Percentiles rank a stretch among this genome's conserved stretches.
These are phyloP conservation scores for Entrophospora sp. DNA, from an alignment of 192 early-diverging fungal species.

Conservation along the genomic window DNA sequence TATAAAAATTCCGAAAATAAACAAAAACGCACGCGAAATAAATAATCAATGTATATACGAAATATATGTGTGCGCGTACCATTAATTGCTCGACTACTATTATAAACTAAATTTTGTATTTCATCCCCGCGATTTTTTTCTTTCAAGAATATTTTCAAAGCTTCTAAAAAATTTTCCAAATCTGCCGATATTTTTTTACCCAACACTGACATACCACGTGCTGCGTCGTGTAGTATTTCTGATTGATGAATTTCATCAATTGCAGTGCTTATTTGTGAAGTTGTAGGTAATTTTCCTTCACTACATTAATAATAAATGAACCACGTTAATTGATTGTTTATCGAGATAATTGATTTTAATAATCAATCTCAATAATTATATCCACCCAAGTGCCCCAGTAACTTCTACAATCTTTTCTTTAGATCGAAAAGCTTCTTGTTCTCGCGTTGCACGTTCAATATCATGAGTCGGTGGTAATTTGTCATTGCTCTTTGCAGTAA, in stretches of 20 bases:
- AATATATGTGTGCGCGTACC: not conserved
- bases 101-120: conserved; percentile 31
- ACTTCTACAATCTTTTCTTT: not conserved
- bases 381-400: not conserved
- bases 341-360: no score
- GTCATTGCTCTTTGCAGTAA: no score
- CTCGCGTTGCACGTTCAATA: not conserved
- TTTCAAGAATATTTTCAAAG: conserved; percentile 24
- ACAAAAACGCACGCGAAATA: not conserved
- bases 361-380: not conserved
- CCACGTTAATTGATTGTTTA: no score
- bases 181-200: conserved; percentile 37
- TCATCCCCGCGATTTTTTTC: conserved; percentile 38
- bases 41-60: no score
- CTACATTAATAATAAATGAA: not conserved
- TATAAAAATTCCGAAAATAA: no score
- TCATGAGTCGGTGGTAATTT: conserved; percentile 2
- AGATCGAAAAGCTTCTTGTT: not conserved
- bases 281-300: conserved; percentile 36
- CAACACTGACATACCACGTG: conserved; percentile 27
- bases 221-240: conserved; percentile 21
- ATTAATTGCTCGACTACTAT: conserved; percentile 19
- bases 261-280: conserved; percentile 24
- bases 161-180: conserved; percentile 27
- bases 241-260: conserved; percentile 29